phyloP scores from a whole-genome alignment of 805 yeast genomes.

The Metschnikowia drakensbergensis region DNA sequence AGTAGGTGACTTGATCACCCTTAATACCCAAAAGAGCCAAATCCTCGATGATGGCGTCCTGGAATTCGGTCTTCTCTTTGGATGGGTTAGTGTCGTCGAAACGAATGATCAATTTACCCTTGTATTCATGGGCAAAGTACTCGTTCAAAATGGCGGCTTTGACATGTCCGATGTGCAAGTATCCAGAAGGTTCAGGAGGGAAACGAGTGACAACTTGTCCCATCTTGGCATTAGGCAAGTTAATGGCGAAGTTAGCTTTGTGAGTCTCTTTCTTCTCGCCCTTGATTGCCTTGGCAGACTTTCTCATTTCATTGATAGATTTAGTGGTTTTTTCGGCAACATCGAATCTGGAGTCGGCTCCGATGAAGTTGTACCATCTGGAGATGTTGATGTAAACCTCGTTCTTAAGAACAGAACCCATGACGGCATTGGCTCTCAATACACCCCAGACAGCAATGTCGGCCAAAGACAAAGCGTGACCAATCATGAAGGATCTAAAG shows the following conservation, averaged over 20 bases:
- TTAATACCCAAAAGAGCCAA: slow-evolving; percentile 84
- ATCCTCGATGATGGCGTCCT: slow-evolving; percentile 92
- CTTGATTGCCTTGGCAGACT: slow-evolving; percentile 48
- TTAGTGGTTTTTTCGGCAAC: slow-evolving; percentile 62
- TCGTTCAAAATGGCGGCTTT: slow-evolving; percentile 96
- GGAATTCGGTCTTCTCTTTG: slow-evolving; percentile 92
- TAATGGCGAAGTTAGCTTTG: slow-evolving; percentile 94
- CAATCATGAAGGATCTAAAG: slow-evolving; percentile 75
- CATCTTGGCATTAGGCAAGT: slow-evolving; percentile 81
- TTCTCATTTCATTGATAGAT: slow-evolving; percentile 70
- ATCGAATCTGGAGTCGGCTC: slow-evolving; percentile 59
- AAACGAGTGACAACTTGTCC: slow-evolving; percentile 98
- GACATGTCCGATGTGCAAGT: slow-evolving; percentile 98
- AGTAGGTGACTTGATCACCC: slow-evolving; percentile 83
- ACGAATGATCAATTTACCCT: slow-evolving; percentile 94
- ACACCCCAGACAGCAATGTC: slow-evolving; percentile 94
- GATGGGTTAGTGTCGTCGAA: slow-evolving; percentile 98
- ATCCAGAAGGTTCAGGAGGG: slow-evolving; percentile 99
- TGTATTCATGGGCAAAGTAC: slow-evolving; percentile 91
- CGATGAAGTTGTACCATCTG: slow-evolving; percentile 86
- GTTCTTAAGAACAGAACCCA: slow-evolving; percentile 85
- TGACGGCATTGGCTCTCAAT: slow-evolving; percentile 86
- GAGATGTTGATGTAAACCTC: slow-evolving; percentile 81
- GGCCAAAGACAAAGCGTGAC: slow-evolving; percentile 64
- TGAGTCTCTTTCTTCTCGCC: slow-evolving; percentile 79